Evolutionary conservation across 192 early-diverging fungal genomes (phyloP).

Genomic region (Coemansia sp.): DNA sequence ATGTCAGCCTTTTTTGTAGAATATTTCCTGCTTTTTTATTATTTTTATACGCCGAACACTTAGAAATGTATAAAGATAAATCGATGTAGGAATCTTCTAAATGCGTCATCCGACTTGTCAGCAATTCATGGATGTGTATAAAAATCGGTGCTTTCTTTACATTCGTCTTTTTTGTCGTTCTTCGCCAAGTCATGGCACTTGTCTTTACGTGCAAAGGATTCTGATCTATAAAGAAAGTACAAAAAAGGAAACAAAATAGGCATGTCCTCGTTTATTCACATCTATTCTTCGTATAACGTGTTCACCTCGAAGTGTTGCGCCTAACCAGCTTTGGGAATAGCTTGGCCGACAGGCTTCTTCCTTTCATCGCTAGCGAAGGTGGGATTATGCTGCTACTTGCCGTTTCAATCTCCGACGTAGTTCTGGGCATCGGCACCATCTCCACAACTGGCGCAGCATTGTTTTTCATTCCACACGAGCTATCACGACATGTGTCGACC

Average conservation of each 20-base stretch:
- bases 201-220: too few relatives aligned
- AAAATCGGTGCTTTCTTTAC: too few relatives aligned
- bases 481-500: not conserved
- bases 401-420: not conserved
- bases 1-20: not conserved
- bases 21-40: conserved; percentile 4
- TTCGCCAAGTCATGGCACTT: too few relatives aligned
- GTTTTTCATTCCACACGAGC: not conserved
- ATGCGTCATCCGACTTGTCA: too few relatives aligned
- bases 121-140: too few relatives aligned
- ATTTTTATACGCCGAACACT: not conserved
- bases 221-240: too few relatives aligned
- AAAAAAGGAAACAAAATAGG: too few relatives aligned
- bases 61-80: not conserved
- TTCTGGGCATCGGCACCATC: not conserved
- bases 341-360: not conserved
- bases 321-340: not conserved
- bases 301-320: not conserved
- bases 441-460: not conserved
- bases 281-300: too few relatives aligned
- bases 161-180: too few relatives aligned
- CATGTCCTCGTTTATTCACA: too few relatives aligned
- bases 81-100: not conserved
- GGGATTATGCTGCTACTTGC: not conserved
- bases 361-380: not conserved